Percentiles rank a stretch among this genome's conserved stretches.
phyloP scores from a whole-genome alignment of 116 monocot species.

The Cymodocea nodosa region DNA sequence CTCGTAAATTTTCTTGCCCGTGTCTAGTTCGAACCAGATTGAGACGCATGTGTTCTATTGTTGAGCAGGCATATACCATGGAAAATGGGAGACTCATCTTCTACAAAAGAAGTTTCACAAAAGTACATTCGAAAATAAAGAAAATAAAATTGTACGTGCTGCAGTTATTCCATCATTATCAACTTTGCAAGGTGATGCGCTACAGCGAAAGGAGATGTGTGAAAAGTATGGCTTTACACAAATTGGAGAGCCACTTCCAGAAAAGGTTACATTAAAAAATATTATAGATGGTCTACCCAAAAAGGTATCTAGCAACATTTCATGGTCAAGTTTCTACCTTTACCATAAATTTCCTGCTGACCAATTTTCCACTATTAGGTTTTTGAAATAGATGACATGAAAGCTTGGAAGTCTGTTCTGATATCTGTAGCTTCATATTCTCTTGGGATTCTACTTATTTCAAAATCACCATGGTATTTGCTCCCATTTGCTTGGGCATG shows the following conservation, averaged over 20 bases:
- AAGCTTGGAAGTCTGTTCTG: constrained; percentile 89
- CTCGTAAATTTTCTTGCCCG: background rate
- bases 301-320: constrained; percentile 27
- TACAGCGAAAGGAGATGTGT: constrained; percentile 44
- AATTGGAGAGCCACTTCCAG: constrained; percentile 78
- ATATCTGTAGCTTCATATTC: constrained; percentile 74
- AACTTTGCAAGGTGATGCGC: constrained; percentile 29
- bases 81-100: constrained; percentile 19
- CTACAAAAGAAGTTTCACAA: constrained; percentile 11
- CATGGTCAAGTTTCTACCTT: background rate
- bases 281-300: constrained; percentile 74
- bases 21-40: background rate
- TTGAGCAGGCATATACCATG: constrained; percentile 5
- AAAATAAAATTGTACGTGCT: constrained; percentile 23
- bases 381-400: constrained; percentile 87
- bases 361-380: constrained; percentile 33
- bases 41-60: background rate
- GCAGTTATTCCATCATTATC: constrained; percentile 31
- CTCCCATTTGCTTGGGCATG: constrained; percentile 95
- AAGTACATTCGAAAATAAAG: constrained; percentile 17
- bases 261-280: constrained; percentile 63
- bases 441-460: constrained; percentile 57
- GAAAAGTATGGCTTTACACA: constrained; percentile 84
- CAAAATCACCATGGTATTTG: constrained; percentile 84
- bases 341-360: constrained; percentile 1